Base-by-base conservation (phyloP, 345 rosid species). In the Iberis pinnata region DNA sequence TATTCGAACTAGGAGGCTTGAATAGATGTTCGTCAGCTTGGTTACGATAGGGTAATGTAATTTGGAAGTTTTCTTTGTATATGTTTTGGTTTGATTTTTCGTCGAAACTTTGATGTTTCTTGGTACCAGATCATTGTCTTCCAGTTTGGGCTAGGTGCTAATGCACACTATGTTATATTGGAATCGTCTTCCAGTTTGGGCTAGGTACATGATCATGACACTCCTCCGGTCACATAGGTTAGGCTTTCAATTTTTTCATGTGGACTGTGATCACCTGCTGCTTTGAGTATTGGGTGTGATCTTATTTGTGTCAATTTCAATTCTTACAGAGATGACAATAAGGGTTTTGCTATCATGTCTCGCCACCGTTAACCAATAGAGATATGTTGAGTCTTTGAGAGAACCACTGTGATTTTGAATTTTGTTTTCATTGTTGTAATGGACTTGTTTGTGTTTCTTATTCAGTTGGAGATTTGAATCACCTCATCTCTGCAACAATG, bases 151-250 rank as follows among this genome's bases (percentile, higher is more conserved):
- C 65, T 88, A 45, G 98, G 97, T 17, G 68, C 75, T 41, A 92
- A 85, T 71, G 97, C 97, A 0, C 86, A 88, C 60, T 92, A 88
- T 75, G 82, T 88, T 27, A 85, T 92, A 53, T 45, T 92, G 84
- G 98, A 92, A 84, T 63, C 88, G 70, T 92, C 95, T 92, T n/a
- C 75, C 93, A 12, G 95, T 88, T 76, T 78, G n/a, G n/a, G n/a
- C 90, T 40, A 94, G 85, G 38, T 85, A 81, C 58, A 83, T 60
- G 32, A 89, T 92, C 49, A 59, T 92, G 76, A 88, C 98, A 12
- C 98, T 92, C 45, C 95, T 88, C 40, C 94, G 98, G 3, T 92
- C 98, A 0, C 98, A 92, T 67, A 77, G 98, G 98, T 88, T 65
- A 18, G 70, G 46, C 14, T 29, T 12, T 32, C 5, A 0, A n/a